Base-by-base conservation (phyloP, 1,284 basidiomycete genomes). In the Malassezia sp. region DNA sequence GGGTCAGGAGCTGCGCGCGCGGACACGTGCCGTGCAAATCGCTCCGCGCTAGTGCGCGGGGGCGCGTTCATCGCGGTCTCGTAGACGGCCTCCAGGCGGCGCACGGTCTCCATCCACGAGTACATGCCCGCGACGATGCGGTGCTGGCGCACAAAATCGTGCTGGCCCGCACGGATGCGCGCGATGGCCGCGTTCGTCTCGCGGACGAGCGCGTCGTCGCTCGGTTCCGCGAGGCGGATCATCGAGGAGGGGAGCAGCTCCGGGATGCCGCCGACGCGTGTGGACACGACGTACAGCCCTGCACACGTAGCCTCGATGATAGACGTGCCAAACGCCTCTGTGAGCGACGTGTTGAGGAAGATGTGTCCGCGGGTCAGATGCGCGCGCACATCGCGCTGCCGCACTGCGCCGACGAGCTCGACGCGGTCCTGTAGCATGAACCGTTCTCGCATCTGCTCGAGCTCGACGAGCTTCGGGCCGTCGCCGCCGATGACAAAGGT, bases 271-370 rank as follows among this genome's bases (percentile, higher is more conserved):
- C 93, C 91, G 0, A 99, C 91, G 26, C 81, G 78, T 0, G 91
- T 97, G 14, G 83, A 83, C 27, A 97, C 93, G 29, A 96, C 84
- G 63, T 93, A 91, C 8, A 97, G 75, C 0, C 93, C 93, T 0
- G 86, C 80, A 57, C 84, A 90, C 0, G 93, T 93, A 0, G 93
- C 93, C 74, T 99, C 93, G 38, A 97, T 78, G 56, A 93, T 88
- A 7, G 84, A 84, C 54, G 91, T 97, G 0, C 93, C 91, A 61
- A 99, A 99, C 0, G 93, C 80, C 71, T 99, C 91, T 0, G 91
- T 99, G 17, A 99, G 76, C 0, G 86, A 90, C 0, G 91, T 91
- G 68, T 91, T 93, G 73, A 97, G 77, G 72, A 86, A 96, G 54
- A 99, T 90, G 8, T 86, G 77, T 0, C 90, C 89, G 38, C 80